Evolutionary conservation across 2,329 filamentous ascomycete genomes (phyloP).

Genomic region (Seiridium unicorne): DNA sequence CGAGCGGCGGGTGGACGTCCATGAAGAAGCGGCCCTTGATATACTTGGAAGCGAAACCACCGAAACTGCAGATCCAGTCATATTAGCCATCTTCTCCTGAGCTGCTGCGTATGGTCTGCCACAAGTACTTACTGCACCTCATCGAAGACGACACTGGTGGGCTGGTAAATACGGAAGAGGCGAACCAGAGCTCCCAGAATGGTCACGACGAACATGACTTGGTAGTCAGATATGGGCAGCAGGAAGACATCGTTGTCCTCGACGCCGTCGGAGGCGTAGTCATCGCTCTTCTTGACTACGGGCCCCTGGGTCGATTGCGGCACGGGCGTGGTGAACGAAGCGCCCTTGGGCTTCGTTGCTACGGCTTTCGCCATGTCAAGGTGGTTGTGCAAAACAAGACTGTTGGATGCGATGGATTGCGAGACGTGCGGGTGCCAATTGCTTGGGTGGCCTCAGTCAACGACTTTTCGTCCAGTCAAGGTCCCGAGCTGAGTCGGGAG

Average conservation of each 20-base stretch:
- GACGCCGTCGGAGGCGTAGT: constrained; percentile 77
- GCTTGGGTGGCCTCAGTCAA: constrained; percentile 23
- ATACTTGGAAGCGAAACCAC: constrained; percentile 97
- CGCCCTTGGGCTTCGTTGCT: constrained; percentile 32
- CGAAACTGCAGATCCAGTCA: constrained; percentile 63
- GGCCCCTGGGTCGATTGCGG: constrained; percentile 20
- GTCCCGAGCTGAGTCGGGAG: constrained; percentile 12
- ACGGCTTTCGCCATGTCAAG: constrained; percentile 37
- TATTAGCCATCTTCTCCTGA: constrained; percentile 10
- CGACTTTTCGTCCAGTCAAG: constrained; percentile 3
- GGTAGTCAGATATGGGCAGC: constrained; percentile 80
- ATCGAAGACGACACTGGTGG: constrained; percentile 95
- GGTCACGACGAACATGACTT: constrained; percentile 70
- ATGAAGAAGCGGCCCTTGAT: constrained; percentile 99
- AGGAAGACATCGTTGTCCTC: constrained; percentile 89
- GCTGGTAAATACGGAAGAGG: constrained; percentile 94
- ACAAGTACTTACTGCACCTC: constrained; percentile 86
- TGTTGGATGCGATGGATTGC: background rate
- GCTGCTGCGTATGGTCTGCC: background rate
- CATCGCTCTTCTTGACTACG: constrained; percentile 35
- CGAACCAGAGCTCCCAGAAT: constrained; percentile 76
- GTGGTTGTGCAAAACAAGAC: background rate
- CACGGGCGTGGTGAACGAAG: constrained; percentile 17
- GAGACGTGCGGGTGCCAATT: constrained; percentile 12
- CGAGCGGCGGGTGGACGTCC: constrained; percentile 98